These are phyloP conservation scores for Phaeolepiota aurea DNA, from an alignment of 768 basidiomycete genomes.

Conservation along the genomic window DNA sequence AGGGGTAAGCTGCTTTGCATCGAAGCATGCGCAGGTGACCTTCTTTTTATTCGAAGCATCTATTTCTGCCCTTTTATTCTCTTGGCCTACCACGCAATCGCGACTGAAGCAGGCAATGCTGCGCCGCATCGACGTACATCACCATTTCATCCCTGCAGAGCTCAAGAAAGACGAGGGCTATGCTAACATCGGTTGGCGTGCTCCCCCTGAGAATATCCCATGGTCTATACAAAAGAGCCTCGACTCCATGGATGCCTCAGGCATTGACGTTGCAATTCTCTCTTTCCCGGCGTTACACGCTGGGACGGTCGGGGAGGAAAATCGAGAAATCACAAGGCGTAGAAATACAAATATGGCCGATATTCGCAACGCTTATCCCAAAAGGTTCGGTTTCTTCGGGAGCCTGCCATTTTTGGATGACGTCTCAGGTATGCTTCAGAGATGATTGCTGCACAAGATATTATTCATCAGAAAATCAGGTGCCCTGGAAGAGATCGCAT, in stretches of 20 bases:
- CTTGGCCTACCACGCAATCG: too few species aligned
- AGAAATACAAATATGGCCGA: slow-evolving; percentile 40
- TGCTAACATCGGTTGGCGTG: slow-evolving; percentile 46
- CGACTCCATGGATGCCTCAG: slow-evolving; percentile 51
- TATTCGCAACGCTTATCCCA: slow-evolving; percentile 39
- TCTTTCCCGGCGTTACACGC: slow-evolving; percentile 52
- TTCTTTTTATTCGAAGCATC: too few species aligned
- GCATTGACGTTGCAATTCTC: slow-evolving; percentile 53
- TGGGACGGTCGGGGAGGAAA: slow-evolving; percentile 28
- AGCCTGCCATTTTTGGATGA: slow-evolving; percentile 56
- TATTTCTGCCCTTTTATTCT: too few species aligned
- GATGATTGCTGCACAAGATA: slow-evolving; percentile 1
- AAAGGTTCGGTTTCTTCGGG: slow-evolving; percentile 65
- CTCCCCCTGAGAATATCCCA: slow-evolving; percentile 55
- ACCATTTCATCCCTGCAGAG: slow-evolving; percentile 59
- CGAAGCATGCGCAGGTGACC: too few species aligned
- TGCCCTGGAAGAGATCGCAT: slow-evolving; percentile 49
- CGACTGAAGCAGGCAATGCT: too few species aligned
- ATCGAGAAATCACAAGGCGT: slow-evolving; percentile 30
- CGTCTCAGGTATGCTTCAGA: slow-evolving; percentile 35
- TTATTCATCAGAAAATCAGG: slow-evolving; percentile 25
- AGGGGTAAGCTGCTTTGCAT: too few species aligned
- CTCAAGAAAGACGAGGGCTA: slow-evolving; percentile 40
- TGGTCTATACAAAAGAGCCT: slow-evolving; percentile 56
- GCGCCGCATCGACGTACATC: slow-evolving; percentile 60